These are phyloP conservation scores for Plasmodium sp. DNA, from an alignment of 169 alveolate genomes.

Conservation along the genomic window DNA sequence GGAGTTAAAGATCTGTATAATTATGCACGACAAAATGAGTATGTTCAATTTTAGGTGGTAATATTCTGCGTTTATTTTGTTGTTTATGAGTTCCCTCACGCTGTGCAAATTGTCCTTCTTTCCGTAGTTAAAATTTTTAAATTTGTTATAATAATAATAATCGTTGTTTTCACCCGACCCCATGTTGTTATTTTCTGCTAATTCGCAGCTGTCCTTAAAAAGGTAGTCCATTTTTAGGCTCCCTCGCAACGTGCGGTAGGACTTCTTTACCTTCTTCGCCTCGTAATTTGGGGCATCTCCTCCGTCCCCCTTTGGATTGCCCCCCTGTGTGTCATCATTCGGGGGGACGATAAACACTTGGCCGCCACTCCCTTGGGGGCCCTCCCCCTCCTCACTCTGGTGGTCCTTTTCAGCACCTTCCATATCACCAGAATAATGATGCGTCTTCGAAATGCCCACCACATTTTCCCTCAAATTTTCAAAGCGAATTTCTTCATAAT, in stretches of 20 bases:
- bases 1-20: constrained; percentile 56
- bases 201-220: constrained; percentile 49
- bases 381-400: neutral
- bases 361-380: neutral
- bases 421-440: neutral
- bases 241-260: constrained; percentile 24
- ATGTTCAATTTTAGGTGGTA: constrained; percentile 66
- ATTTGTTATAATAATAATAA: constrained; percentile 61
- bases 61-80: constrained; percentile 59
- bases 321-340: neutral
- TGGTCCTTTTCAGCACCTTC: neutral
- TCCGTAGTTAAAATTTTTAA: constrained; percentile 52
- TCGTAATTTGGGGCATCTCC: neutral
- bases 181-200: constrained; percentile 23
- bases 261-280: neutral
- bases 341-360: neutral
- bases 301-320: neutral
- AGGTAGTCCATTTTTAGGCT: constrained; percentile 25
- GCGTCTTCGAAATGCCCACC: neutral
- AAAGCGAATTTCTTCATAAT: neutral
- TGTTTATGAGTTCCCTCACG: constrained; percentile 34
- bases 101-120: neutral
- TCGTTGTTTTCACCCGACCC: neutral
- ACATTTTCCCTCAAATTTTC: neutral
- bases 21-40: constrained; percentile 70